Conservation (phyloP, 257 asterid species). For the Echium plantagineum region DNA sequence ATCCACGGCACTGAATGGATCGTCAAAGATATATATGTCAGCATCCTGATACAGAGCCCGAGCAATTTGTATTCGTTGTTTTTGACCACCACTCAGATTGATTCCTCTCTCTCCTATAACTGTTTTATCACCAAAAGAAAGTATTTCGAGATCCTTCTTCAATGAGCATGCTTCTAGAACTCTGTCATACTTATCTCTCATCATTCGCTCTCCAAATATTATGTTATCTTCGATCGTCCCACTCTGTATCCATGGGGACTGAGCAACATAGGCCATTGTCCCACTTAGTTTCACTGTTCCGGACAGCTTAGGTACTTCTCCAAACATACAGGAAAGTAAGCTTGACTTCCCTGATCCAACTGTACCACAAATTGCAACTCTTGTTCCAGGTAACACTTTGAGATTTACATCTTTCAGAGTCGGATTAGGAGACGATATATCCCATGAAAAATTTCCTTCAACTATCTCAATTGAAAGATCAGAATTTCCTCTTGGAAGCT, state of each 20-base stretch:
- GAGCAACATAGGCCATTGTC: slow-evolving; percentile 69
- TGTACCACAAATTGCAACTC: slow-evolving; percentile 85
- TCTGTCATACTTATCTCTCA: slow-evolving; percentile 39
- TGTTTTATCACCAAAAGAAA: slow-evolving; percentile 74
- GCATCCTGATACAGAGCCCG: slow-evolving; percentile 81
- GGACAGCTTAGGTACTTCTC: slow-evolving; percentile 69
- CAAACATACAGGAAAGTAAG: slow-evolving; percentile 62
- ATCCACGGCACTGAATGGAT: slow-evolving; percentile 93
- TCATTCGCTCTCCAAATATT: slow-evolving; percentile 75
- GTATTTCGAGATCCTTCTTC: slow-evolving; percentile 70
- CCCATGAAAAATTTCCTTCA: slow-evolving; percentile 71
- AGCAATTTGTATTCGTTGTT: slow-evolving; percentile 85
- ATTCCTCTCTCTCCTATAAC: slow-evolving; percentile 89
- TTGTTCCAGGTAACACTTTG: slow-evolving; percentile 49
- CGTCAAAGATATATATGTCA: slow-evolving; percentile 72
- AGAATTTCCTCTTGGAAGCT: slow-evolving; percentile 39
- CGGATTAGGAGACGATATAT: slow-evolving; percentile 34
- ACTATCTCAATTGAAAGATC: slow-evolving; percentile 46
- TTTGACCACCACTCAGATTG: slow-evolving; percentile 88
- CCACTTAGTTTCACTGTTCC: slow-evolving; percentile 50
- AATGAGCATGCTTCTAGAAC: slow-evolving; percentile 69
- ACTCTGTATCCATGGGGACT: slow-evolving; percentile 87
- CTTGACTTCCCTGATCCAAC: slow-evolving; percentile 96
- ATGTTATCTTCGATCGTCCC: slow-evolving; percentile 81
- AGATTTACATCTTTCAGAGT: slow-evolving; percentile 49